A percentile compares a stretch with the other conserved stretches of the same genome.
Conservation (phyloP, 495 filamentous ascomycete genomes). For the Aspergillus affinis region DNA sequence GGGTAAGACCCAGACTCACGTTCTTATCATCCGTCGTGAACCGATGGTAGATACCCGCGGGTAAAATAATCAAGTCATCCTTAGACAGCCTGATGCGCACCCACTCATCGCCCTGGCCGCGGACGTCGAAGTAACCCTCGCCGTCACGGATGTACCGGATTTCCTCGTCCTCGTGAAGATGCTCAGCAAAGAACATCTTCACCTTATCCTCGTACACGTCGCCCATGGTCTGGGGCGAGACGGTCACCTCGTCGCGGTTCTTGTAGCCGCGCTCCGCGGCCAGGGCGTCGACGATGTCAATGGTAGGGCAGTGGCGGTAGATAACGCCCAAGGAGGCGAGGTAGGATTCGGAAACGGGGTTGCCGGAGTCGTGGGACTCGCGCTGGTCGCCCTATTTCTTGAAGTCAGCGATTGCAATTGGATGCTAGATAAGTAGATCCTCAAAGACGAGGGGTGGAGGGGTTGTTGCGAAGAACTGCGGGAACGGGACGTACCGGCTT, state of each 20-base stretch:
- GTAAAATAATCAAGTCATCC: constrained; percentile 77
- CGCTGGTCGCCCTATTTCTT: constrained; percentile 81
- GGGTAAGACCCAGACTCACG: constrained; percentile 53
- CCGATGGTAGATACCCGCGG: constrained; percentile 95
- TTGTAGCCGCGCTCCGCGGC: constrained; percentile 79
- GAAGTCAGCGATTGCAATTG: constrained; percentile 1
- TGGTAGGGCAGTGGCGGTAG: constrained; percentile 65
- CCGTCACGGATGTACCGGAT: constrained; percentile 95
- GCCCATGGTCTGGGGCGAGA: constrained; percentile 88
- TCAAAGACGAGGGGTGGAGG: constrained; percentile 1
- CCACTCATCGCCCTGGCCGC: constrained; percentile 73
- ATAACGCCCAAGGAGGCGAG: constrained; percentile 75
- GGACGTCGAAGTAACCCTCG: constrained; percentile 89
- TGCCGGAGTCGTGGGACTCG: constrained; percentile 81
- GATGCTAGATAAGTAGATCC: constrained; percentile 11
- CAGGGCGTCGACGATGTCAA: constrained; percentile 67
- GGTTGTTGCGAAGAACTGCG: neutral
- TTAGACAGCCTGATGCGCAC: constrained; percentile 77
- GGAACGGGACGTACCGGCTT: constrained; percentile 55
- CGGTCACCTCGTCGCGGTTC: constrained; percentile 89
- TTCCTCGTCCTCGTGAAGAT: constrained; percentile 98
- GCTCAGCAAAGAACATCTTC: constrained; percentile 89
- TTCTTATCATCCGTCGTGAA: constrained; percentile 93
- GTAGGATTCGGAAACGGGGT: constrained; percentile 55
- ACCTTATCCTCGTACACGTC: constrained; percentile 80